Conservation (phyloP, 441 rosid genomes). For the Kokia cookei region DNA sequence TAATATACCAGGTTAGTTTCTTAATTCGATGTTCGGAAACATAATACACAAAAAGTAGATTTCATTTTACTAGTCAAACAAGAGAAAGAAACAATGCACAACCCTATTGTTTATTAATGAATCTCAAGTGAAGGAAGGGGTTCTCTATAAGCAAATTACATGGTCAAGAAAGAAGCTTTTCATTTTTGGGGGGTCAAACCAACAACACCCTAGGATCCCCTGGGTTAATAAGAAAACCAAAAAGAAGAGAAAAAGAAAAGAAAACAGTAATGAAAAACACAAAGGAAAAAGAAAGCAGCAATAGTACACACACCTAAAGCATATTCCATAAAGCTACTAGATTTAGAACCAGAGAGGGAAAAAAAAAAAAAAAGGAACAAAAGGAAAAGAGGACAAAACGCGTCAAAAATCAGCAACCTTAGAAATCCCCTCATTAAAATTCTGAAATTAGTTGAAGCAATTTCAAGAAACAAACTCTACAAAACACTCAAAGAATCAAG, state of each 20-base stretch:
- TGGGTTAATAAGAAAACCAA: background rate
- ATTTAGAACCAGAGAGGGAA: background rate
- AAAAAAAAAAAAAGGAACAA: no score
- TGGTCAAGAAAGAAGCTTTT: background rate
- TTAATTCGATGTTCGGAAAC: conserved; percentile 25
- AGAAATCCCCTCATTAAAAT: background rate
- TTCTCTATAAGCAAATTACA: background rate
- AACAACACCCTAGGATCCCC: background rate
- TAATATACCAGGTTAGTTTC: conserved; percentile 29
- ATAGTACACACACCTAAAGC: background rate
- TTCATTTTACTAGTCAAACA: background rate
- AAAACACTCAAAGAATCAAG: background rate
- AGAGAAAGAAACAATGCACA: background rate
- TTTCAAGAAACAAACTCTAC: background rate
- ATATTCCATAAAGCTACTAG: background rate
- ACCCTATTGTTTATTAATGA: background rate
- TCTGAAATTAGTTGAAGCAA: background rate
- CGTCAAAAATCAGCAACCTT: background rate
- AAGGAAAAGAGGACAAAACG: background rate
- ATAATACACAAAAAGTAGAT: conserved; percentile 19
- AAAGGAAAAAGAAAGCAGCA: background rate
- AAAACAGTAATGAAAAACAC: background rate
- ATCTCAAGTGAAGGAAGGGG: background rate
- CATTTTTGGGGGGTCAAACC: background rate
- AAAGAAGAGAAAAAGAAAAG: background rate